phyloP scores from a whole-genome alignment of 176 grass and related monocot species.

The Carex scoparia region DNA sequence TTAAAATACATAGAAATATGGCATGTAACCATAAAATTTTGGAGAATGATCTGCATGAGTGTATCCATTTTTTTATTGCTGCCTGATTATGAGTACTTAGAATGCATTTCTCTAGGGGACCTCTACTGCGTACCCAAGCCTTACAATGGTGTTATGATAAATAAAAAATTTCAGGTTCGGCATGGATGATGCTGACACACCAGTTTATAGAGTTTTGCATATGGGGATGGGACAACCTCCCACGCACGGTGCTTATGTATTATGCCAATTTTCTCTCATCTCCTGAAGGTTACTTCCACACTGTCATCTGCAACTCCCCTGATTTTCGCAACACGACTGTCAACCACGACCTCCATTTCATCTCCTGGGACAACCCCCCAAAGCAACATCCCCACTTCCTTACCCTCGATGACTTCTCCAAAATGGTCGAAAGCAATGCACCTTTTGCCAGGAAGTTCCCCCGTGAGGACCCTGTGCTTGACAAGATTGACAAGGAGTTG shows the following conservation, averaged over 20 bases:
- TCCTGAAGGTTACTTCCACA: slow-evolving; percentile 94
- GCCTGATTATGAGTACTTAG: too few relatives aligned
- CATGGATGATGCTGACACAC: slow-evolving; percentile 96
- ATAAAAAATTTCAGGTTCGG: slow-evolving; percentile 67
- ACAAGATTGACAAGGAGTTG: slow-evolving; percentile 84
- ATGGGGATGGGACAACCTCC: slow-evolving; percentile 99
- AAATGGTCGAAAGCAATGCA: slow-evolving; percentile 73
- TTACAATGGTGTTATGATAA: background rate
- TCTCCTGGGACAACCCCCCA: slow-evolving; percentile 97
- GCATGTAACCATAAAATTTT: background rate
- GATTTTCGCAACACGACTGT: slow-evolving; percentile 91
- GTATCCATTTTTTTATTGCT: background rate
- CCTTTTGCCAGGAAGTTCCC: slow-evolving; percentile 92
- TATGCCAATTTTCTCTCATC: slow-evolving; percentile 97
- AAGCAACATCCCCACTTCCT: slow-evolving; percentile 96
- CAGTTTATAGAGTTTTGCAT: slow-evolving; percentile 86
- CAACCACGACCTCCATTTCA: slow-evolving; percentile 96
- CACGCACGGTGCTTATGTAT: slow-evolving; percentile 94
- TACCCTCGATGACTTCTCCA: slow-evolving; percentile 47
- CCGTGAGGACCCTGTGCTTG: slow-evolving; percentile 68
- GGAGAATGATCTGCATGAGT: background rate
- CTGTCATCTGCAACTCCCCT: slow-evolving; percentile 83
- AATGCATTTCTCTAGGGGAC: background rate
- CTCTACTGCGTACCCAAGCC: background rate
- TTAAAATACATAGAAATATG: background rate